phyloP scores from a whole-genome alignment of 352 stramenopile species.

The Albugo laibachii region DNA sequence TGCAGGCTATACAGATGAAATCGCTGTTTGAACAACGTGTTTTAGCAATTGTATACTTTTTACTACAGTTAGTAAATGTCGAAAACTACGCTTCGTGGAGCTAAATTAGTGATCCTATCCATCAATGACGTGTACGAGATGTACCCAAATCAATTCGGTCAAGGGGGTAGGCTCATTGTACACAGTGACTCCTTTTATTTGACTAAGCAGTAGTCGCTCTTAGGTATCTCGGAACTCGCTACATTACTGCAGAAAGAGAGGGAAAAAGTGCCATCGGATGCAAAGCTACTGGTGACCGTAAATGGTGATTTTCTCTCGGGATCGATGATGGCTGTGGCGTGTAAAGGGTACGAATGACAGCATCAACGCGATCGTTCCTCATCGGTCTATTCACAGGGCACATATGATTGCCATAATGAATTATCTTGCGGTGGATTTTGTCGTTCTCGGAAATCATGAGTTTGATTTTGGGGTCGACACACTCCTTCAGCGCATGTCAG shows the following conservation, averaged over 20 bases:
- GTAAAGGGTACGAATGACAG: conserved; percentile 27
- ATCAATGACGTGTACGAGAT: conserved; percentile 68
- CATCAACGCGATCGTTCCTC: background rate
- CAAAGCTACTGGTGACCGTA: conserved; percentile 42
- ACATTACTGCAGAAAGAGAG: conserved; percentile 33
- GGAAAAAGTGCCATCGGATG: conserved; percentile 16
- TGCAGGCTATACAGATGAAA: no score
- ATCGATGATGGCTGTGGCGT: conserved; percentile 31
- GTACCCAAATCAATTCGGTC: conserved; percentile 33
- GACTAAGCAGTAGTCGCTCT: background rate
- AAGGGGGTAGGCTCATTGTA: conserved; percentile 10
- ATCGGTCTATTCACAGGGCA: conserved; percentile 10
- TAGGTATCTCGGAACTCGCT: conserved; percentile 33
- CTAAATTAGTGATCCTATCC: conserved; percentile 24
- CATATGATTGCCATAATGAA: conserved; percentile 70
- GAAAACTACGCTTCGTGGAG: background rate
- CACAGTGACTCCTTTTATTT: background rate
- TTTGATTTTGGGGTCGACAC: conserved; percentile 47
- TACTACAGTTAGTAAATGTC: no score
- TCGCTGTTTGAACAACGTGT: no score
- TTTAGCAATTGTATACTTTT: no score
- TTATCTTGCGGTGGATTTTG: conserved; percentile 43
- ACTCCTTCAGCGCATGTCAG: conserved; percentile 25
- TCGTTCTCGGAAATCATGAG: conserved; percentile 64
- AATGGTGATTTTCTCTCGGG: conserved; percentile 65